Percentiles rank a stretch among this genome's conserved stretches.
Conservation (phyloP, 345 rosid genomes). For the Gossypium australe region DNA sequence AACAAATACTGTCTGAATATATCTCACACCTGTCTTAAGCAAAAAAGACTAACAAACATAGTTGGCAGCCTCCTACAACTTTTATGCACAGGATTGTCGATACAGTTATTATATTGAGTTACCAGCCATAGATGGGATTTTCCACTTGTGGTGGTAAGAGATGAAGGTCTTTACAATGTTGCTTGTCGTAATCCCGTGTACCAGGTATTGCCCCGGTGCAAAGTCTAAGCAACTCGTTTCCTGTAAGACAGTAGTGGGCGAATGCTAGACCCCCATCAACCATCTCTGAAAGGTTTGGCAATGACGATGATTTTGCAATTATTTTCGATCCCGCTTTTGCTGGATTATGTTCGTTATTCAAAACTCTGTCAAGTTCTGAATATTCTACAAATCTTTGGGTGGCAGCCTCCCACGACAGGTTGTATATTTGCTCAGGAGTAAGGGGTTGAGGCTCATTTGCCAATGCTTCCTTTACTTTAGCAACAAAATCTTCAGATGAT, state of each 20-base stretch:
- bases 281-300: constrained; percentile 55
- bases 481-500: constrained; percentile 76
- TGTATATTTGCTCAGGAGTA: constrained; percentile 68
- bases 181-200: constrained; percentile 68
- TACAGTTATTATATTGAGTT: constrained; percentile 8
- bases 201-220: constrained; percentile 88
- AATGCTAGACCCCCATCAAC: constrained; percentile 88
- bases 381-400: constrained; percentile 82
- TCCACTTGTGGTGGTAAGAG: constrained; percentile 81
- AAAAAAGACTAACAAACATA: constrained; percentile 10
- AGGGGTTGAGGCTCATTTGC: constrained; percentile 81
- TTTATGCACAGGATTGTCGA: constrained; percentile 7
- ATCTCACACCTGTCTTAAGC: neutral
- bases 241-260: constrained; percentile 77
- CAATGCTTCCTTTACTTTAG: constrained; percentile 80
- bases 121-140: constrained; percentile 81
- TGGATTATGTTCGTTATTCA: constrained; percentile 24
- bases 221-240: constrained; percentile 76
- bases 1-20: neutral
- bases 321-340: constrained; percentile 18
- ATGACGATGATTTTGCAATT: constrained; percentile 42
- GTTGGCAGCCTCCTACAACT: constrained; percentile 6
- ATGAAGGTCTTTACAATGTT: constrained; percentile 81
- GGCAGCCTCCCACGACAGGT: constrained; percentile 98
- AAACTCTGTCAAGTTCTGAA: constrained; percentile 67